A percentile compares a stretch with the other conserved stretches of the same genome.
Evolutionary conservation across 352 stramenopile species (phyloP).

Genomic region (Phytophthora macrochlamydospora): DNA sequence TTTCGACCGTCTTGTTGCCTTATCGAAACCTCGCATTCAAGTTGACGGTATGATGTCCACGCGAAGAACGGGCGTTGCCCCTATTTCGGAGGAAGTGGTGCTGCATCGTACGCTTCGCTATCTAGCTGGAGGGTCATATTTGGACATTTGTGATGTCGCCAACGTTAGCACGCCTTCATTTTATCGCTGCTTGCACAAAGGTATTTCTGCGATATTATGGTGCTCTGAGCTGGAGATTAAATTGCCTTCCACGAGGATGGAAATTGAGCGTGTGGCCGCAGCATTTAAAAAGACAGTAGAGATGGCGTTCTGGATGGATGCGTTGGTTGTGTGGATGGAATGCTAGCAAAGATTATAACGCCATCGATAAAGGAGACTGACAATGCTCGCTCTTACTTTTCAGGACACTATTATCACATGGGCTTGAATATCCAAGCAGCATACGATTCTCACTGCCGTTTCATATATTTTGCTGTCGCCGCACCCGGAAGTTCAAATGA

Average conservation of each 20-base stretch:
- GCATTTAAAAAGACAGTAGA: not conserved
- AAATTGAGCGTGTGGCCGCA: slow-evolving; percentile 1
- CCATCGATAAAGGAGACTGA: not conserved
- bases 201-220: slow-evolving; percentile 1
- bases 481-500: slow-evolving; percentile 2
- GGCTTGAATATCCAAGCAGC: slow-evolving; percentile 6
- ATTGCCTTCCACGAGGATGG: not conserved
- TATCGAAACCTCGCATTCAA: not conserved
- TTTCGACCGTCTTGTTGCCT: not conserved
- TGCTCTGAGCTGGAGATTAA: not conserved
- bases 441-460: not conserved
- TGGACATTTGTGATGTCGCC: slow-evolving; percentile 6
- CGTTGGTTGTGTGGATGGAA: slow-evolving; percentile 9
- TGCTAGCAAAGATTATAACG: slow-evolving; percentile 4
- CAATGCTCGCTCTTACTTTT: slow-evolving; percentile 3
- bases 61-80: slow-evolving; percentile 1
- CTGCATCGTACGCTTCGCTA: slow-evolving; percentile 4
- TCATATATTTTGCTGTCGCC: slow-evolving; percentile 7
- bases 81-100: slow-evolving; percentile 3
- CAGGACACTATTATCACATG: slow-evolving; percentile 8
- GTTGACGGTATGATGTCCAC: slow-evolving; percentile 8
- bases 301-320: slow-evolving; percentile 10
- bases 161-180: slow-evolving; percentile 8
- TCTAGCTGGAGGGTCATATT: slow-evolving; percentile 4
- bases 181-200: slow-evolving; percentile 11